Percentiles rank a stretch among this genome's conserved stretches.
phyloP scores from a whole-genome alignment of 2,329 filamentous ascomycete species.

The Penicillium sp. region DNA sequence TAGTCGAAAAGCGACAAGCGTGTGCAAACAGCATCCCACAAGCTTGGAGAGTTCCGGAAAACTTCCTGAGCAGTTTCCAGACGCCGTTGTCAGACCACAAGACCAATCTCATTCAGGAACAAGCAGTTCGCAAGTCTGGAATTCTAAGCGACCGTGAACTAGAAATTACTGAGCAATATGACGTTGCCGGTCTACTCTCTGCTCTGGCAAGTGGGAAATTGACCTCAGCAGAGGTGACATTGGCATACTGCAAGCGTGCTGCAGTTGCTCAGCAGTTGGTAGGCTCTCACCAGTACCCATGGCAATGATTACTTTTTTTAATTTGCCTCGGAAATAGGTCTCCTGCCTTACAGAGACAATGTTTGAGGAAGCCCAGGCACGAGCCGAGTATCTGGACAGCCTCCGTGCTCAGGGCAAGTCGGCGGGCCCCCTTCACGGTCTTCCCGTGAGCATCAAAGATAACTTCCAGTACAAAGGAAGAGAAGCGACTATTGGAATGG shows the following conservation, averaged over 20 bases:
- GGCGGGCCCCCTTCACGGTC: constrained; percentile 31
- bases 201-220: constrained; percentile 27
- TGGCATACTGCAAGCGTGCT: constrained; percentile 46
- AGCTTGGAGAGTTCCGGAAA: constrained; percentile 15
- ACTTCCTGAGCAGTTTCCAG: constrained; percentile 8
- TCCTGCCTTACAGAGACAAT: constrained; percentile 32
- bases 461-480: constrained; percentile 32
- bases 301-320: not conserved
- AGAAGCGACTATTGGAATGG: constrained; percentile 18
- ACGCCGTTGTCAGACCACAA: constrained; percentile 14
- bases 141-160: constrained; percentile 50
- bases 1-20: constrained; percentile 13
- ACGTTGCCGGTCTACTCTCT: constrained; percentile 31
- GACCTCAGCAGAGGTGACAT: constrained; percentile 43
- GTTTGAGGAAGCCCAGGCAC: constrained; percentile 25
- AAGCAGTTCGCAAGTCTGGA: constrained; percentile 30
- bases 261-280: constrained; percentile 37
- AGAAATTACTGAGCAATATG: constrained; percentile 48
- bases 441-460: constrained; percentile 35
- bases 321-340: constrained; percentile 5
- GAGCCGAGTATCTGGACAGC: constrained; percentile 28
- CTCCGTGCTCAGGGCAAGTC: constrained; percentile 23
- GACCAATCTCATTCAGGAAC: constrained; percentile 14
- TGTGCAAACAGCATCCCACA: constrained; percentile 16
- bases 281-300: not conserved